Conservation (phyloP, 108 stramenopile genomes). For the Pelagomonas calceolata region DNA sequence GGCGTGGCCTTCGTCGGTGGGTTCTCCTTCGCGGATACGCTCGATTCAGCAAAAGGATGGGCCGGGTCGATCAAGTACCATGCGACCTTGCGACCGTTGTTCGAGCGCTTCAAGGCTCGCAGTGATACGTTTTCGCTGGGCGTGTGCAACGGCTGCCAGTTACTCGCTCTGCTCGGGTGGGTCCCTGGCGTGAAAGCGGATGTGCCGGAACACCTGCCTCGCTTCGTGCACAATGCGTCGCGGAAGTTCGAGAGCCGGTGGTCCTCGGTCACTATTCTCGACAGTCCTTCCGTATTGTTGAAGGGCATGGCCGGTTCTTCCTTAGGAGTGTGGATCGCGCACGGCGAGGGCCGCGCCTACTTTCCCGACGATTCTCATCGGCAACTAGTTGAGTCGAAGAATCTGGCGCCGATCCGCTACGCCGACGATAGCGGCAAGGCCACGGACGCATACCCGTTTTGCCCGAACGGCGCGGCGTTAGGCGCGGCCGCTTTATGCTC, state of each 20-base stretch:
- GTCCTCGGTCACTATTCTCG: slow-evolving; percentile 63
- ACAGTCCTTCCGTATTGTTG: slow-evolving; percentile 73
- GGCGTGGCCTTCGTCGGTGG: slow-evolving; percentile 95
- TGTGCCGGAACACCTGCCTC: slow-evolving; percentile 72
- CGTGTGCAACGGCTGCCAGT: slow-evolving; percentile 98
- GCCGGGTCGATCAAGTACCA: slow-evolving; percentile 96
- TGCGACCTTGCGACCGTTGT: slow-evolving; percentile 75
- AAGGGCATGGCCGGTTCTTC: slow-evolving; percentile 91
- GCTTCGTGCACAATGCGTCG: slow-evolving; percentile 89
- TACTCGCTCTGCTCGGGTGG: slow-evolving; percentile 97
- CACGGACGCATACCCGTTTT: slow-evolving; percentile 93
- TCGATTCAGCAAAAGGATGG: slow-evolving; percentile 98
- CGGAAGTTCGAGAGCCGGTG: slow-evolving; percentile 94
- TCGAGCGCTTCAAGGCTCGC: slow-evolving; percentile 78
- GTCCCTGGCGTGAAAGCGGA: slow-evolving; percentile 59
- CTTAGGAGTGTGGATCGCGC: slow-evolving; percentile 96
- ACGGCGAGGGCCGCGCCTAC: slow-evolving; percentile 92
- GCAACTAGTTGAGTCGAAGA: slow-evolving; percentile 46
- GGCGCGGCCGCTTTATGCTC: slow-evolving; percentile 98
- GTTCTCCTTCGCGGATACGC: slow-evolving; percentile 93
- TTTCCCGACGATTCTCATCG: slow-evolving; percentile 75
- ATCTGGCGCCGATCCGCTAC: slow-evolving; percentile 78
- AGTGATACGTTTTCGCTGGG: slow-evolving; percentile 93
- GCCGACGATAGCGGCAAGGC: slow-evolving; percentile 81
- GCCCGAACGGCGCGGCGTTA: slow-evolving; percentile 93